Evolutionary conservation across 352 stramenopile species (phyloP).

Genomic region (Achlya hypogyna): DNA sequence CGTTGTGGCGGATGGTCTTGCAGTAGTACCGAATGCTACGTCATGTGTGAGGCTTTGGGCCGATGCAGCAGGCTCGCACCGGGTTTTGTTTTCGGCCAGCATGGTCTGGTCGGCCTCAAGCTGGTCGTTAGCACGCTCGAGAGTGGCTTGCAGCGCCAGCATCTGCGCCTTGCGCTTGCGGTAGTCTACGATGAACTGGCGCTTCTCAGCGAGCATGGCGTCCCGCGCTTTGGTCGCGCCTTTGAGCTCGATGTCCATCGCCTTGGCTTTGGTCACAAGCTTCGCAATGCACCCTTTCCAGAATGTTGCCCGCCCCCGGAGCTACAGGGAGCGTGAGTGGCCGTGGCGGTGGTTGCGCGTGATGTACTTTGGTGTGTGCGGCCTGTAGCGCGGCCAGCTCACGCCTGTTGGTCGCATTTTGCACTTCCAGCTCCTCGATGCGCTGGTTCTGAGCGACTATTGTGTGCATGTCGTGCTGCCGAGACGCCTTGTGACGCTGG

Average conservation of each 20-base stretch:
- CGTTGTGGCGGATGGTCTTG: neutral
- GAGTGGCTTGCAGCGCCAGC: neutral
- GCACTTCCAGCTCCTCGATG: neutral
- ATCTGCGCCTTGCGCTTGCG: neutral
- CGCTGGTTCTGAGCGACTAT: neutral
- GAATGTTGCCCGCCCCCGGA: neutral
- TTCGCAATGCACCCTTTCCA: neutral
- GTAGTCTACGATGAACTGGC: neutral
- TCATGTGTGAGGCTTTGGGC: neutral
- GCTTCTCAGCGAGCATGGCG: neutral
- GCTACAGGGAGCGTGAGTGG: neutral
- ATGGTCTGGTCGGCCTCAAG: neutral
- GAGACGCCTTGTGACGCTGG: neutral
- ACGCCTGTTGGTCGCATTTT: no score
- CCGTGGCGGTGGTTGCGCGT: neutral
- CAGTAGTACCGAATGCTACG: neutral
- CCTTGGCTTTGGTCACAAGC: neutral
- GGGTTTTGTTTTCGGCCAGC: constrained; percentile 3
- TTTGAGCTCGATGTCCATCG: neutral
- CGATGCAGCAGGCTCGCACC: neutral
- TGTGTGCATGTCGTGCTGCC: neutral
- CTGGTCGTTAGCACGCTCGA: neutral
- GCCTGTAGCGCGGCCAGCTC: no score
- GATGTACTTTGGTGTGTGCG: neutral
- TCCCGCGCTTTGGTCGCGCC: neutral